phyloP scores from a whole-genome alignment of 2,329 filamentous ascomycete genomes.

The Xylaria sp. region DNA sequence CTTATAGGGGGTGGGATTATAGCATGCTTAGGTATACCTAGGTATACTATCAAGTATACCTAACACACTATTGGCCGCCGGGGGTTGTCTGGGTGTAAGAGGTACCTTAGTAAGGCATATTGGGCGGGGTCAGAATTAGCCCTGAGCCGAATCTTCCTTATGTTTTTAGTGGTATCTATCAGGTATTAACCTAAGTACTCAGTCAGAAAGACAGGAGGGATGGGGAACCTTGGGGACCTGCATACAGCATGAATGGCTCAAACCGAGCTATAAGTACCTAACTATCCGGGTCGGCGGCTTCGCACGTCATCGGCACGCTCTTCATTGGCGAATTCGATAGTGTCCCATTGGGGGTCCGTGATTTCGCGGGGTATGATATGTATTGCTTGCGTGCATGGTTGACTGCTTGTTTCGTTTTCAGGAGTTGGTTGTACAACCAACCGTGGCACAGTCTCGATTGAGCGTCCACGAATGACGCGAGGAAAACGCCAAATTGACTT shows the following conservation, averaged over 20 bases:
- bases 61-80: too few relatives aligned
- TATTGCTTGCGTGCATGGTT: neutral
- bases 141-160: too few relatives aligned
- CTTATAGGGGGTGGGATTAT: neutral
- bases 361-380: constrained; percentile 1
- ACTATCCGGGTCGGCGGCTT: neutral
- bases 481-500: too few relatives aligned
- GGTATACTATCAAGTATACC: too few relatives aligned
- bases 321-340: constrained; percentile 11
- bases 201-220: neutral
- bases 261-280: constrained; percentile 3
- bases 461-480: neutral
- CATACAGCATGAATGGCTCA: constrained; percentile 10
- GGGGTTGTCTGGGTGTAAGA: too few relatives aligned
- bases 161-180: too few relatives aligned
- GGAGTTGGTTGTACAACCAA: too few relatives aligned
- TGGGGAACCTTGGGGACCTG: neutral
- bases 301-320: neutral
- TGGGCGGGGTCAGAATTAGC: constrained; percentile 11
- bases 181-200: too few relatives aligned
- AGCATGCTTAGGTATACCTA: too few relatives aligned
- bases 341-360: neutral
- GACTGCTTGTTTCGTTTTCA: neutral
- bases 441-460: neutral
- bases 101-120: too few relatives aligned